phyloP scores from a whole-genome alignment of 169 alveolate species.

The Theileria sp. region DNA sequence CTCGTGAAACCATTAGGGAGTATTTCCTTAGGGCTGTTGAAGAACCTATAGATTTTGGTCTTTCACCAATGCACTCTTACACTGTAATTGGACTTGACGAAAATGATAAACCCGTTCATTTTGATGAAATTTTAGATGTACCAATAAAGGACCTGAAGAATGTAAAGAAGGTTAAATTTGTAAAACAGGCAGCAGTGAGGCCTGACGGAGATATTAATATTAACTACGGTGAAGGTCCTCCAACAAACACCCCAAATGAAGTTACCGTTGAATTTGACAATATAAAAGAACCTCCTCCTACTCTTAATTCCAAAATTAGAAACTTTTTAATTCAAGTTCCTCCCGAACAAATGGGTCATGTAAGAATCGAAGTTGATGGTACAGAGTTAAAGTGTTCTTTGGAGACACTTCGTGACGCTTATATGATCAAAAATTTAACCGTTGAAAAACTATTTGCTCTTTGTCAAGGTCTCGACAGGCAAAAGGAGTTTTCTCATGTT shows the following conservation, averaged over 20 bases:
- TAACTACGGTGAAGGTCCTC: constrained; percentile 32
- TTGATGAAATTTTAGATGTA: constrained; percentile 37
- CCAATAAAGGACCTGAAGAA: constrained; percentile 46
- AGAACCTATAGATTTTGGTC: constrained; percentile 63
- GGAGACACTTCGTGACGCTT: constrained; percentile 55
- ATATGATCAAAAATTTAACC: constrained; percentile 51
- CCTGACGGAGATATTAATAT: constrained; percentile 24
- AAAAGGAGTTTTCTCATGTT: constrained; percentile 22
- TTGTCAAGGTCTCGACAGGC: constrained; percentile 33
- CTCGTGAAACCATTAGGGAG: constrained; percentile 49
- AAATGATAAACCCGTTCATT: constrained; percentile 43
- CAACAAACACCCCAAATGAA: constrained; percentile 31
- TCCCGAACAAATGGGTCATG: constrained; percentile 54
- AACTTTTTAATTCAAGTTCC: constrained; percentile 60
- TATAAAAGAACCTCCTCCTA: constrained; percentile 8
- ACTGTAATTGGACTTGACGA: constrained; percentile 46
- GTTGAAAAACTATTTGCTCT: constrained; percentile 49
- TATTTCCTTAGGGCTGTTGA: constrained; percentile 58
- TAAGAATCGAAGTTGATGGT: constrained; percentile 44
- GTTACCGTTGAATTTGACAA: constrained; percentile 27
- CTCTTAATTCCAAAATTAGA: constrained; percentile 50
- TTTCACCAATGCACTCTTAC: constrained; percentile 62
- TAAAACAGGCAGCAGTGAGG: constrained; percentile 30
- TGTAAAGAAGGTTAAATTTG: constrained; percentile 28
- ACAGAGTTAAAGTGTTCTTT: constrained; percentile 57